Evolutionary conservation across 2,329 filamentous ascomycete species (phyloP), one percentile per base, ranked within the genome.

Genomic region (Bipolaris cookei): DNA sequence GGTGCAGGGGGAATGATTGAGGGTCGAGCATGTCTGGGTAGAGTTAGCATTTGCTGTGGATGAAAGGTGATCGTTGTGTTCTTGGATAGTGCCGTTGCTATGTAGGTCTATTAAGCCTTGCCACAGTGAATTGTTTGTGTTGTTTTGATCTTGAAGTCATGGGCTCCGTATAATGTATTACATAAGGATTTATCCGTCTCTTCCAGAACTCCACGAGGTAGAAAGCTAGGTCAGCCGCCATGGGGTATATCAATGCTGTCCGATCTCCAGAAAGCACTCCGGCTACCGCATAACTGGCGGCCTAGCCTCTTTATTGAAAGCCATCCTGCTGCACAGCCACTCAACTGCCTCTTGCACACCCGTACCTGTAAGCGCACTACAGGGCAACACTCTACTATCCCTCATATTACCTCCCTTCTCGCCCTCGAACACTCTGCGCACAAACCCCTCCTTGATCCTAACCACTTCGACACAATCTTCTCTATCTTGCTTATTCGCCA

Each of bases 381-480:
- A 88, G 6, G 95, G 92, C 72, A 99, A 77, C 14, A 98, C 95
- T 59, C 95, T 84, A 71, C 91, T 96, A 79, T 99, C 95, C 63
- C 94, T 85, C 51, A 97, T 91, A 62, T 88, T 90, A 39, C 84
- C 85, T 0, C 92, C 92, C 79, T 94, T 95, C 73, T 96, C 91
- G 18, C 95, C 91, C 81, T 98, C 93, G 81, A 97, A 95, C 20
- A 99, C 93, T 80, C 90, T 92, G 78, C 96, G 90, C 49, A 99
- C 93, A 52, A 98, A 82, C 0, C 94, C 95, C 77, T 99, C 95
- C 79, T 99, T 99, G 74, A 99, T 97, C 64, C 92, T 84, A 58
- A 98, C 94, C 2, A 97, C 95, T 82, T 99, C 95, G 50, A 98
- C 91, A 67, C 94, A 98, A 77, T 98, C 95, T 78, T 99, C 95